A percentile compares a stretch with the other conserved stretches of the same genome.
phyloP scores from a whole-genome alignment of 2,329 filamentous ascomycete species.

The Cadophora sp. region DNA sequence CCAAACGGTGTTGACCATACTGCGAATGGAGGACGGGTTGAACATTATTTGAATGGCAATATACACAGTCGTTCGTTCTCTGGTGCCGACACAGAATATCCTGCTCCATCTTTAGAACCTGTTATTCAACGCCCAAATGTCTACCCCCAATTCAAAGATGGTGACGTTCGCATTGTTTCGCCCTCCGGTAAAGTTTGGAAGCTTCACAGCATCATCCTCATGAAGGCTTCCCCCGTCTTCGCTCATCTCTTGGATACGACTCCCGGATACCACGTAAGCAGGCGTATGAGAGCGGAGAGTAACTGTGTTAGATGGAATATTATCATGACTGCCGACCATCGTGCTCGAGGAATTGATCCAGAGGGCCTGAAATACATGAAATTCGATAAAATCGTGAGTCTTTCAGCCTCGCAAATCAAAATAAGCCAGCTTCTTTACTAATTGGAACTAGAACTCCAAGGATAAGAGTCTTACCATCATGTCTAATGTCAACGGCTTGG shows the following conservation, averaged over 20 bases:
- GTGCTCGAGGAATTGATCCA: conserved; percentile 21
- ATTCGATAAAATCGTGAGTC: conserved; percentile 38
- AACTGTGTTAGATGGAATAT: conserved; percentile 35
- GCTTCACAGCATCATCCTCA: conserved; percentile 33
- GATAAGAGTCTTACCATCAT: background rate
- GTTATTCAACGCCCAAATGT: background rate
- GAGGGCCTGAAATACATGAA: conserved; percentile 31
- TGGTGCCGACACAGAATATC: background rate
- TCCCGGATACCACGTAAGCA: conserved; percentile 27
- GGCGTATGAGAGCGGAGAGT: conserved; percentile 24
- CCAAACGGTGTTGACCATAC: no score
- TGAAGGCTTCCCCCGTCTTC: conserved; percentile 30
- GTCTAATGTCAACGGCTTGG: conserved; percentile 27
- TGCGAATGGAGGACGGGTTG: background rate
- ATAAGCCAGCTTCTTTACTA: background rate
- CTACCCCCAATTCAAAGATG: conserved; percentile 32
- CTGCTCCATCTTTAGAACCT: background rate
- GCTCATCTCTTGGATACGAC: conserved; percentile 20
- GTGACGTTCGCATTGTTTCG: conserved; percentile 39
- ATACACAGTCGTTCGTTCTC: background rate
- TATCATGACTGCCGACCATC: conserved; percentile 30
- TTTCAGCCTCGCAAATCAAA: background rate
- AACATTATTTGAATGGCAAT: background rate
- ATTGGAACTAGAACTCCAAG: background rate
- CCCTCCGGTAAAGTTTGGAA: conserved; percentile 38